These are phyloP conservation scores for Cryptosporidium parvum DNA, from an alignment of 169 alveolate genomes.

Conservation along the genomic window DNA sequence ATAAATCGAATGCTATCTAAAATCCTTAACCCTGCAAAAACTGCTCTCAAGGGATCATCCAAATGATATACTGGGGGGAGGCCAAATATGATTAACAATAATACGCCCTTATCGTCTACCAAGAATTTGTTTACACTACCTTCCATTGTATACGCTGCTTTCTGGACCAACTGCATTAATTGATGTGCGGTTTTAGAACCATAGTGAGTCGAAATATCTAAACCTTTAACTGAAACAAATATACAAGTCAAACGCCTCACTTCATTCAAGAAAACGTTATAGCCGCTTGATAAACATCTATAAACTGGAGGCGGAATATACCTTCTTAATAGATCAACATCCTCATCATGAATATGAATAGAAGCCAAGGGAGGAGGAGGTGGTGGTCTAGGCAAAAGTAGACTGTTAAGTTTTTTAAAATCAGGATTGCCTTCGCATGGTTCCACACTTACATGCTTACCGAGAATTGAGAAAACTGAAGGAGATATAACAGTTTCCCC, in stretches of 20 bases:
- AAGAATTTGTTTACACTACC: slow-evolving; percentile 86
- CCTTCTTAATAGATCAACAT: slow-evolving; percentile 77
- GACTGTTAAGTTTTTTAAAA: slow-evolving; percentile 38
- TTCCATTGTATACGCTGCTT: slow-evolving; percentile 80
- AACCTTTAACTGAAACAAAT: slow-evolving; percentile 83
- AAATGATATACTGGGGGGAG: slow-evolving; percentile 87
- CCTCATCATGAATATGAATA: slow-evolving; percentile 76
- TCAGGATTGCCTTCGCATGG: slow-evolving; percentile 75
- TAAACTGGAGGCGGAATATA: slow-evolving; percentile 85
- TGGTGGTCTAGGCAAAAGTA: slow-evolving; percentile 69
- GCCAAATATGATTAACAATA: slow-evolving; percentile 84
- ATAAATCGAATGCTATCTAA: slow-evolving; percentile 80
- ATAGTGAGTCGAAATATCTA: slow-evolving; percentile 80
- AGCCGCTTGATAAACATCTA: slow-evolving; percentile 81
- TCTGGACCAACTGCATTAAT: slow-evolving; percentile 79
- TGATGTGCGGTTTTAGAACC: slow-evolving; percentile 79
- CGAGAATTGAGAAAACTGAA: slow-evolving; percentile 74
- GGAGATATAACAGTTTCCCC: slow-evolving; percentile 86
- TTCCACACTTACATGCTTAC: slow-evolving; percentile 67
- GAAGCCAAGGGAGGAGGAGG: slow-evolving; percentile 75
- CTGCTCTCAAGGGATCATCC: slow-evolving; percentile 87
- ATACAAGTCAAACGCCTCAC: slow-evolving; percentile 84
- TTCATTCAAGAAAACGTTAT: slow-evolving; percentile 84
- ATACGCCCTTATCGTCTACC: slow-evolving; percentile 87
- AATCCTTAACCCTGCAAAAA: slow-evolving; percentile 82